Evolutionary conservation across 257 asterid species (phyloP).

Genomic region (Salvia rosmarinus): DNA sequence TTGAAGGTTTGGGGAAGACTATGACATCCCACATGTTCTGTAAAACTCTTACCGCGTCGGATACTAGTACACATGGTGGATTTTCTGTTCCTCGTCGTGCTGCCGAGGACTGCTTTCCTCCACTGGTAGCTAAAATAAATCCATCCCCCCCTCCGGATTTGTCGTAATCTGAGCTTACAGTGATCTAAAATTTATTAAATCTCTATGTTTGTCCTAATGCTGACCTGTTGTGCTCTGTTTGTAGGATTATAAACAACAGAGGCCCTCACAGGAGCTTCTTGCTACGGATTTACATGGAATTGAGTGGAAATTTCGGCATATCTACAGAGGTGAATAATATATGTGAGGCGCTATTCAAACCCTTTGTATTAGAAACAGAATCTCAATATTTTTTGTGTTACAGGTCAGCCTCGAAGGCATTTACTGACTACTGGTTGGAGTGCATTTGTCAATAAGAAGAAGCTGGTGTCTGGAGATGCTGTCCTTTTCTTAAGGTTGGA

Average conservation of each 20-base stretch:
- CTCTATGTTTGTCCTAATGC: not conserved
- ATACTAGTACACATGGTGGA: slow-evolving; percentile 99
- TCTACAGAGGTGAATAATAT: slow-evolving; percentile 69
- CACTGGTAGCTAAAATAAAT: slow-evolving; percentile 56
- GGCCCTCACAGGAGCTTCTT: slow-evolving; percentile 95
- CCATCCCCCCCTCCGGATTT: too few species aligned
- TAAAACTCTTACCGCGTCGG: slow-evolving; percentile 95
- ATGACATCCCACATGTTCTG: slow-evolving; percentile 93
- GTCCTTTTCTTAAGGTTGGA: slow-evolving; percentile 87
- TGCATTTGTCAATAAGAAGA: slow-evolving; percentile 94
- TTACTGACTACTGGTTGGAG: slow-evolving; percentile 99
- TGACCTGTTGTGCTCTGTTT: slow-evolving; percentile 18
- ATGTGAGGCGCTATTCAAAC: not conserved
- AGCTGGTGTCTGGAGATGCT: slow-evolving; percentile 93
- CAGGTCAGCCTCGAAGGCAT: slow-evolving; percentile 99
- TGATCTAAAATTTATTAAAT: not conserved
- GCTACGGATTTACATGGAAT: slow-evolving; percentile 94
- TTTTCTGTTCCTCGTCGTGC: slow-evolving; percentile 99
- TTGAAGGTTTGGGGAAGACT: slow-evolving; percentile 56
- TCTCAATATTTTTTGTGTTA: slow-evolving; percentile 22
- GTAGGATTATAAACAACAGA: slow-evolving; percentile 88
- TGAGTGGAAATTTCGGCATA: slow-evolving; percentile 95
- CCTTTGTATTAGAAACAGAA: not conserved
- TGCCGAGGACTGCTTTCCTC: slow-evolving; percentile 98
- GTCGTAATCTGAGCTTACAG: not conserved